These are phyloP conservation scores for Lactarius akahatsu DNA, from an alignment of 768 basidiomycete genomes.

Conservation along the genomic window DNA sequence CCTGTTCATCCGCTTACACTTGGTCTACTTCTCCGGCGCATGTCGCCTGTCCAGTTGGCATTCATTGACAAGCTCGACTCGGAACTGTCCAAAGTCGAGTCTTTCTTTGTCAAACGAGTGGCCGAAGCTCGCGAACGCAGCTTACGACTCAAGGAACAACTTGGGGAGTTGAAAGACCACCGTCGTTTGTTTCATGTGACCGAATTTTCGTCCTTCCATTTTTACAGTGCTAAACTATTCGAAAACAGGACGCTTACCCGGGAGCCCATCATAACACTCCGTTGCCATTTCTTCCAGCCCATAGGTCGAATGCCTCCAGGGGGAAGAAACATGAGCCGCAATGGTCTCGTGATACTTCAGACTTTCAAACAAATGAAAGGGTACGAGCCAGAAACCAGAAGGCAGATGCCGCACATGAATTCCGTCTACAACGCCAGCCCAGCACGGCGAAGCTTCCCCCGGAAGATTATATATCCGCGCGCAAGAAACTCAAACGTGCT, in stretches of 20 bases:
- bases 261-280: not conserved
- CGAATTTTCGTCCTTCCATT: not conserved
- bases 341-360: not conserved
- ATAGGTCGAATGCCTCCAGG: not conserved
- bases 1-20: conserved; percentile 30
- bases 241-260: conserved; percentile 19
- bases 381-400: conserved; percentile 7
- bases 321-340: conserved; percentile 3
- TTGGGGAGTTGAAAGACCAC: conserved; percentile 26
- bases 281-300: not conserved
- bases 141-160: conserved; percentile 29
- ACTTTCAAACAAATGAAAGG: not conserved
- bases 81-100: conserved; percentile 82
- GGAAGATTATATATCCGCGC: conserved; percentile 81
- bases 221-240: not conserved
- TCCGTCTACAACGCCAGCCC: conserved; percentile 6
- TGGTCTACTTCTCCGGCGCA: conserved; percentile 45
- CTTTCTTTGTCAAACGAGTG: conserved; percentile 76
- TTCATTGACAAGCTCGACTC: conserved; percentile 79
- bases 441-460: conserved; percentile 46
- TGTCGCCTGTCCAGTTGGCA: conserved; percentile 58
- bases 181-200: conserved; percentile 21
- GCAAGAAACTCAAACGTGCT: conserved; percentile 80
- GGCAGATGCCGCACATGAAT: conserved; percentile 8
- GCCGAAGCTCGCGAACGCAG: conserved; percentile 54